phyloP scores from a whole-genome alignment of 495 filamentous ascomycete genomes.

The Opeltia flavorubescens region DNA sequence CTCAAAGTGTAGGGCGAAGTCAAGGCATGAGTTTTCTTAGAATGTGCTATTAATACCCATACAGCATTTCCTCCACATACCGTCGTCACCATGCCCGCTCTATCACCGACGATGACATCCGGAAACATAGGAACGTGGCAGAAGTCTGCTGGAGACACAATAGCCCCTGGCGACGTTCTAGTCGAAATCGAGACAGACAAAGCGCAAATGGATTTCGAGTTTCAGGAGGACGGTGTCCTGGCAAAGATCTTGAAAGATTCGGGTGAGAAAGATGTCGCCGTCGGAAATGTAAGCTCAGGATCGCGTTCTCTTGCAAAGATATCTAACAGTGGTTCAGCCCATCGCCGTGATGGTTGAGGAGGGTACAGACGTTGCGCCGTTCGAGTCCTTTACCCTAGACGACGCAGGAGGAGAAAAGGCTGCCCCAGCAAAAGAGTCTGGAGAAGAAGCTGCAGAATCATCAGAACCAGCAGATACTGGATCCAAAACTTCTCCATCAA shows the following conservation, averaged over 20 bases:
- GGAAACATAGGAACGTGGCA: slow-evolving; percentile 98
- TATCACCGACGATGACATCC: slow-evolving; percentile 93
- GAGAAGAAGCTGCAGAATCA: slow-evolving; percentile 48
- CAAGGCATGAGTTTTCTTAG: slow-evolving; percentile 5
- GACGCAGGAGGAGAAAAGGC: slow-evolving; percentile 81
- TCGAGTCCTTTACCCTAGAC: slow-evolving; percentile 73
- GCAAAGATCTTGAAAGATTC: slow-evolving; percentile 90
- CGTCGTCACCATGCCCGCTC: slow-evolving; percentile 91
- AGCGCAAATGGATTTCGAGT: slow-evolving; percentile 99
- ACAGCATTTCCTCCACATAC: slow-evolving; percentile 82
- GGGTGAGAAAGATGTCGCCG: slow-evolving; percentile 87
- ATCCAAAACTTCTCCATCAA: slow-evolving; percentile 42
- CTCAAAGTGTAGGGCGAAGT: slow-evolving; percentile 47
- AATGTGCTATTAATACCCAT: neutral
- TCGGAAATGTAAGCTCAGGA: slow-evolving; percentile 68
- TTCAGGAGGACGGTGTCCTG: slow-evolving; percentile 92
- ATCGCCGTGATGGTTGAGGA: slow-evolving; percentile 94
- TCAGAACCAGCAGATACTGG: slow-evolving; percentile 40
- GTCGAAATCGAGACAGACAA: slow-evolving; percentile 99
- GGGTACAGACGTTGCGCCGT: slow-evolving; percentile 68
- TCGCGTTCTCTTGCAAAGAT: slow-evolving; percentile 12
- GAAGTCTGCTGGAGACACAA: slow-evolving; percentile 82
- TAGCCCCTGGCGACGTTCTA: slow-evolving; percentile 88
- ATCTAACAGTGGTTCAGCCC: slow-evolving; percentile 43
- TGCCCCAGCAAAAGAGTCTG: slow-evolving; percentile 37